Evolutionary conservation across 108 stramenopile species (phyloP).

Genomic region (Pinguiococcus pyrenoidosus): DNA sequence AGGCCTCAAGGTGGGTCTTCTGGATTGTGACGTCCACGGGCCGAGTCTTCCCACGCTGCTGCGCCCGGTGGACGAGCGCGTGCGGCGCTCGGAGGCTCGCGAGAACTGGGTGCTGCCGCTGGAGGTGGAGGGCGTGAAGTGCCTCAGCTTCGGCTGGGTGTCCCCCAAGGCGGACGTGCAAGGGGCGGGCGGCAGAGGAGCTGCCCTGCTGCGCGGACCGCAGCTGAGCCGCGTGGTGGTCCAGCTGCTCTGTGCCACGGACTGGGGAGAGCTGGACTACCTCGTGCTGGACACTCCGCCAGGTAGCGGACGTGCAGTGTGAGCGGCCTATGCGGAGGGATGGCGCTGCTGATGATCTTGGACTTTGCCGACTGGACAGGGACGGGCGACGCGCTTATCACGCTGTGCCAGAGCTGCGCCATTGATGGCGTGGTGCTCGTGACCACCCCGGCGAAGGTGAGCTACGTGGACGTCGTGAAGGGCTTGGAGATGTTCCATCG

Average conservation of each 20-base stretch:
- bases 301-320: too few relatives aligned
- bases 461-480: slow-evolving; percentile 69
- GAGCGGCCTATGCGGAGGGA: too few relatives aligned
- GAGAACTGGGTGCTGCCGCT: too few relatives aligned
- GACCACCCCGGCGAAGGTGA: slow-evolving; percentile 80
- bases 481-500: slow-evolving; percentile 77
- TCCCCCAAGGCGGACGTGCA: too few relatives aligned
- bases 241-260: slow-evolving; percentile 75
- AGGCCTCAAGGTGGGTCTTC: slow-evolving; percentile 63
- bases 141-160: slow-evolving; percentile 24
- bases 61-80: slow-evolving; percentile 4
- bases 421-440: slow-evolving; percentile 82
- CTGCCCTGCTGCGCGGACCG: slow-evolving; percentile 24
- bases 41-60: slow-evolving; percentile 47
- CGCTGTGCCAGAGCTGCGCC: slow-evolving; percentile 65
- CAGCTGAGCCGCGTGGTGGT: slow-evolving; percentile 49
- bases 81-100: too few relatives aligned
- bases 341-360: too few relatives aligned
- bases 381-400: slow-evolving; percentile 85
- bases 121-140: too few relatives aligned
- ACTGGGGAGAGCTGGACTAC: slow-evolving; percentile 87
- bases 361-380: too few relatives aligned
- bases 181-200: too few relatives aligned
- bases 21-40: slow-evolving; percentile 90
- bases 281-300: slow-evolving; percentile 85